Conservation (phyloP, 2,329 filamentous ascomycete species). For the Cladophialophora immunda region DNA sequence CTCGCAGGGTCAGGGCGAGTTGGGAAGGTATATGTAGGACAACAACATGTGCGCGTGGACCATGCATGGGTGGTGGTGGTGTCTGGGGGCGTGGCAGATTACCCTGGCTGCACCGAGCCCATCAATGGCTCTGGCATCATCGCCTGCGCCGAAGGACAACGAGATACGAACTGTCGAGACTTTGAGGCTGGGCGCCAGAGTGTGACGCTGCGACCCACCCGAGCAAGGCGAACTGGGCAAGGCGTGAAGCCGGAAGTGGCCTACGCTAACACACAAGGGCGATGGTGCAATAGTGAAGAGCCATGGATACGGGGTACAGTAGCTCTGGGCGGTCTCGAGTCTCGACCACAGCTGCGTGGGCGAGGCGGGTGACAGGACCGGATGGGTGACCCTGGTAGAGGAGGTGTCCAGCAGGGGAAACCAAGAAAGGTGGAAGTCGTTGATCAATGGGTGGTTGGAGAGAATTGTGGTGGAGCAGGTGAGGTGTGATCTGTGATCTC, state of each 20-base stretch:
- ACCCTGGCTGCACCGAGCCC: constrained; percentile 5
- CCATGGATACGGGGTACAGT: constrained; percentile 5
- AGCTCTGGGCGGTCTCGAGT: constrained; percentile 4
- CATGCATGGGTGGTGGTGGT: neutral
- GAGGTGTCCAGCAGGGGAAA: neutral
- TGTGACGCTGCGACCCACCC: constrained; percentile 27
- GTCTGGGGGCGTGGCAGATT: neutral
- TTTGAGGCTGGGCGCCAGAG: constrained; percentile 3
- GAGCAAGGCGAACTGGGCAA: constrained; percentile 17
- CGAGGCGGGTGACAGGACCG: neutral
- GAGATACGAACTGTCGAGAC: constrained; percentile 19
- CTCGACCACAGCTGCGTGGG: constrained; percentile 9
- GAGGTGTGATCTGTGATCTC: constrained; percentile 26
- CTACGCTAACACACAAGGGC: neutral
- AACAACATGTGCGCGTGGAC: constrained; percentile 6
- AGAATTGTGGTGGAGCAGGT: constrained; percentile 14
- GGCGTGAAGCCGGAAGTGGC: neutral
- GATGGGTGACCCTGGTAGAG: neutral
- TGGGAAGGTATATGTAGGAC: constrained; percentile 26
- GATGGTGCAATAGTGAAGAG: constrained; percentile 5
- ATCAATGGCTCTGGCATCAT: constrained; percentile 20
- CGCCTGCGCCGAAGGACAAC: constrained; percentile 15
- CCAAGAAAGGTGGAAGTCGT: constrained; percentile 9
- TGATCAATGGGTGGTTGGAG: constrained; percentile 5
- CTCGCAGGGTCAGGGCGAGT: constrained; percentile 3